phyloP scores from a whole-genome alignment of 2,329 filamentous ascomycete genomes.

The Talaromyces sp. region DNA sequence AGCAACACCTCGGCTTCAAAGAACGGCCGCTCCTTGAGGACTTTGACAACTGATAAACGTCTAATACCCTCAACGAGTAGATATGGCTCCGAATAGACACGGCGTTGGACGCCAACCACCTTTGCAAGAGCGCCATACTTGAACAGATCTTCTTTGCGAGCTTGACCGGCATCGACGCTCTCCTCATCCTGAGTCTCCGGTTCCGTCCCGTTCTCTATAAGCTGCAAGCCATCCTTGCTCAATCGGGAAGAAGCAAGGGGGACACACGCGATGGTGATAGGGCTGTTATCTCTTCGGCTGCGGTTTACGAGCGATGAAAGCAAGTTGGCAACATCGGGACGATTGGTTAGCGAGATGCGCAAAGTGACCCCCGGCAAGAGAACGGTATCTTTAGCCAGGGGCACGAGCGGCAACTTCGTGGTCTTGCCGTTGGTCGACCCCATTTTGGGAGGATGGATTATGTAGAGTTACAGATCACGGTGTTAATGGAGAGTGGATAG shows the following conservation, averaged over 20 bases:
- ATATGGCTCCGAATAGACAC: slow-evolving; percentile 70
- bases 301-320: slow-evolving; percentile 80
- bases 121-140: slow-evolving; percentile 76
- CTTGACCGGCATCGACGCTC: slow-evolving; percentile 56
- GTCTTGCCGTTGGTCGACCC: slow-evolving; percentile 36
- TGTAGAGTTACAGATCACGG: neutral
- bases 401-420: slow-evolving; percentile 67
- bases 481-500: neutral
- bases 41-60: slow-evolving; percentile 69
- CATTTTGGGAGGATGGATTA: slow-evolving; percentile 26
- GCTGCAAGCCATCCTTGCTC: slow-evolving; percentile 67
- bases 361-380: slow-evolving; percentile 82
- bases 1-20: slow-evolving; percentile 77
- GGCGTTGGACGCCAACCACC: slow-evolving; percentile 73
- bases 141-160: slow-evolving; percentile 71
- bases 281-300: slow-evolving; percentile 61
- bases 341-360: slow-evolving; percentile 76
- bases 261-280: slow-evolving; percentile 80
- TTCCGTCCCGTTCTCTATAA: slow-evolving; percentile 61
- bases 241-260: slow-evolving; percentile 75
- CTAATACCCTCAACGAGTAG: slow-evolving; percentile 81
- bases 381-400: slow-evolving; percentile 73
- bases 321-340: slow-evolving; percentile 82
- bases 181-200: slow-evolving; percentile 43
- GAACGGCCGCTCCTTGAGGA: slow-evolving; percentile 74